A percentile compares a stretch with the other conserved stretches of the same genome.
phyloP scores from a whole-genome alignment of 352 stramenopile species.

The Nothophytophthora sp. region DNA sequence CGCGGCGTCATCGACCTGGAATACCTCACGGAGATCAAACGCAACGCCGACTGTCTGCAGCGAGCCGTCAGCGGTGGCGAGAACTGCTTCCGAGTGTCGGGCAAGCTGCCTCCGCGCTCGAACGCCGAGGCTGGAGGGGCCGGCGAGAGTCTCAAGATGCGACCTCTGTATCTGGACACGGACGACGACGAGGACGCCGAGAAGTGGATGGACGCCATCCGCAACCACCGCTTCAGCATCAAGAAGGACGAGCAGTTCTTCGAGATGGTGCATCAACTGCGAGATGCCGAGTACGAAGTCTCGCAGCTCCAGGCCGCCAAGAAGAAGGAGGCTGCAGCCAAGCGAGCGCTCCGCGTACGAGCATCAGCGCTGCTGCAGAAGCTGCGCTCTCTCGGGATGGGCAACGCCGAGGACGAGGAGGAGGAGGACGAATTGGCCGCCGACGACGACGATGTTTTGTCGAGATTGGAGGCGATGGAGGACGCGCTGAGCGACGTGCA shows the following conservation, averaged over 20 bases:
- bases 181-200: conserved; percentile 44
- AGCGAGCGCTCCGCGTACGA: conserved; percentile 19
- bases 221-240: conserved; percentile 64
- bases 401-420: conserved; percentile 23
- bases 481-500: conserved; percentile 59
- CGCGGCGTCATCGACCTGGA: conserved; percentile 80
- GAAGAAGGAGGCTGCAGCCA: conserved; percentile 23
- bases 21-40: conserved; percentile 75
- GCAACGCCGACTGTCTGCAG: conserved; percentile 76
- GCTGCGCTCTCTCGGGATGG: conserved; percentile 33
- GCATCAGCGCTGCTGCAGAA: conserved; percentile 33
- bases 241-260: conserved; percentile 47
- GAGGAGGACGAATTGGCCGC: conserved; percentile 26
- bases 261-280: conserved; percentile 34
- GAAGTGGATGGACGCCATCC: conserved; percentile 74
- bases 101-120: conserved; percentile 45
- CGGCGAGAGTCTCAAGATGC: conserved; percentile 46
- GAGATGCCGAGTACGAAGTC: conserved; percentile 35
- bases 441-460: conserved; percentile 32
- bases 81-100: conserved; percentile 73
- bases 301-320: conserved; percentile 29
- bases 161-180: conserved; percentile 72
- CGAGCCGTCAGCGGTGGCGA: conserved; percentile 62
- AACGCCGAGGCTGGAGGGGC: conserved; percentile 39
- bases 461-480: conserved; percentile 48